phyloP scores from a whole-genome alignment of 108 stramenopile genomes.

The Skeletonema costatum region DNA sequence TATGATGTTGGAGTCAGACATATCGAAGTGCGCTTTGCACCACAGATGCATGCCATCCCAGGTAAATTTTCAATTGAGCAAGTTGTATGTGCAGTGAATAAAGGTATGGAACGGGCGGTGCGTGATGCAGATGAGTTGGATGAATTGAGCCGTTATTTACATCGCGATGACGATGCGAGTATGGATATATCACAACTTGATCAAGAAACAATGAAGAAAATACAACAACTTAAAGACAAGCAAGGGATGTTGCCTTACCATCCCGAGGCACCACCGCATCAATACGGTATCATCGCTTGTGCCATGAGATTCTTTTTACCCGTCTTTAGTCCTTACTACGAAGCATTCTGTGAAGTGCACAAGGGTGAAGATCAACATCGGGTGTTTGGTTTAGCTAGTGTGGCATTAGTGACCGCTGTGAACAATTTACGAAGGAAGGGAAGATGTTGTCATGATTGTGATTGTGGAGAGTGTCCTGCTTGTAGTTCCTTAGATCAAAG shows the following conservation, averaged over 20 bases:
- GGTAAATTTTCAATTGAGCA: slow-evolving; percentile 35
- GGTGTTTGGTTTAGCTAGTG: slow-evolving; percentile 39
- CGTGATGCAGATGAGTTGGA: slow-evolving; percentile 42
- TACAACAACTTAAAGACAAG: not conserved
- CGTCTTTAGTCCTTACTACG: slow-evolving; percentile 32
- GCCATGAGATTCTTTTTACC: slow-evolving; percentile 46
- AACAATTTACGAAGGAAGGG: slow-evolving; percentile 30
- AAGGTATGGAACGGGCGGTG: slow-evolving; percentile 35
- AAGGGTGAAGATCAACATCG: slow-evolving; percentile 42
- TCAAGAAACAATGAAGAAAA: not conserved
- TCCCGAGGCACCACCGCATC: slow-evolving; percentile 43
- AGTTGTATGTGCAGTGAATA: slow-evolving; percentile 27
- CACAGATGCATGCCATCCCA: slow-evolving; percentile 41
- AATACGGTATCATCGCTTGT: slow-evolving; percentile 39
- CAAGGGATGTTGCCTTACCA: slow-evolving; percentile 27
- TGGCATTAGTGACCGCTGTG: slow-evolving; percentile 38
- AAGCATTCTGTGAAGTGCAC: slow-evolving; percentile 43
- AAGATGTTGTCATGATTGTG: slow-evolving; percentile 18
- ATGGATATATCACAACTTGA: not conserved
- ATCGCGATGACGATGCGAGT: not conserved
- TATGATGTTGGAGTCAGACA: slow-evolving; percentile 38
- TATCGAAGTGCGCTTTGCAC: slow-evolving; percentile 36
- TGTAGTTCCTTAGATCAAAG: not conserved
- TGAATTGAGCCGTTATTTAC: slow-evolving; percentile 3
- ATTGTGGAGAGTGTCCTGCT: slow-evolving; percentile 13